These are phyloP conservation scores for Nemania sp. DNA, from an alignment of 2,329 filamentous ascomycete species.

Conservation along the genomic window DNA sequence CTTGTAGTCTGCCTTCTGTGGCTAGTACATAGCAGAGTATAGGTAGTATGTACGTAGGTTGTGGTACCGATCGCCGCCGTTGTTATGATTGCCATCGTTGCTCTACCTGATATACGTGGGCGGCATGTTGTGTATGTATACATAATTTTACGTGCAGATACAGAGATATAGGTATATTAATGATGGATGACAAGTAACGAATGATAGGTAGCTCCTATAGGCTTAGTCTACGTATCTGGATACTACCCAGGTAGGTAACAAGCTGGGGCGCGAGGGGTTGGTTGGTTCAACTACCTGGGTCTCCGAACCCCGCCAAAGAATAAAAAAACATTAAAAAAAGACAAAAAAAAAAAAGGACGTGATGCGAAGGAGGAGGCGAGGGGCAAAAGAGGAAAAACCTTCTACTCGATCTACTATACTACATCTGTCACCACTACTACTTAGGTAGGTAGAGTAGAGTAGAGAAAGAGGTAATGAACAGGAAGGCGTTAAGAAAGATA, in stretches of 20 bases:
- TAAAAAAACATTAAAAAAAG: too few relatives aligned
- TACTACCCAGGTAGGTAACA: slow-evolving; percentile 21
- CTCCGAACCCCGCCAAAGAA: slow-evolving; percentile 1
- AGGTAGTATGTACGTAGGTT: too few relatives aligned
- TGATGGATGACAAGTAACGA: slow-evolving; percentile 4
- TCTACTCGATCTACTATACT: background rate
- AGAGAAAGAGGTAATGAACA: slow-evolving; percentile 29
- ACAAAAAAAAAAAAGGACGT: background rate
- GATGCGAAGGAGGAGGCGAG: slow-evolving; percentile 11
- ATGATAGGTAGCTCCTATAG: background rate
- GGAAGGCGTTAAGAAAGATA: slow-evolving; percentile 30
- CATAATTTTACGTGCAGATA: slow-evolving; percentile 14
- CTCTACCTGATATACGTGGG: slow-evolving; percentile 11
- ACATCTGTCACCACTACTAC: slow-evolving; percentile 19
- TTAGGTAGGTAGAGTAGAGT: too few relatives aligned
- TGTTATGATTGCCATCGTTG: background rate
- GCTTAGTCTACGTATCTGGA: background rate
- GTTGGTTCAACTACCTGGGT: background rate
- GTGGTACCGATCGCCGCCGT: background rate
- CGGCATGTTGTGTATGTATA: slow-evolving; percentile 8
- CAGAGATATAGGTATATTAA: background rate
- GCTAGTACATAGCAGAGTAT: background rate
- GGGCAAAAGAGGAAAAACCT: slow-evolving; percentile 21
- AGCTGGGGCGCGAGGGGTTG: slow-evolving; percentile 29
- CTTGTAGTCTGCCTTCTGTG: background rate